Conservation (phyloP, 345 rosid species). For the Eucalyptus curtisii region DNA sequence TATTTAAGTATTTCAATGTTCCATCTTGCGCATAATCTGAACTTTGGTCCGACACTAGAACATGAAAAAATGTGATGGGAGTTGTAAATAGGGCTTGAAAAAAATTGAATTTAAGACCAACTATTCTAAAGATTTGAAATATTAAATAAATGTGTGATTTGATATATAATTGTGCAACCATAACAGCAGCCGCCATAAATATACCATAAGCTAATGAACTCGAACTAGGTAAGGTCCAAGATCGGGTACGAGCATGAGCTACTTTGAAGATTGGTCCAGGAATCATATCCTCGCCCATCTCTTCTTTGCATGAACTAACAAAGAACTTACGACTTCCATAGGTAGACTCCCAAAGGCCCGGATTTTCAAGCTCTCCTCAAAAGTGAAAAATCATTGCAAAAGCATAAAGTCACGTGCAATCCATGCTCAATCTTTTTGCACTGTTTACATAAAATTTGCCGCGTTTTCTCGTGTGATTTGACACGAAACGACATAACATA, state of each 20-base stretch:
- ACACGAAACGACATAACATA: accelerated
- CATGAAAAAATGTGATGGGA: not conserved
- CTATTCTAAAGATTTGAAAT: no score
- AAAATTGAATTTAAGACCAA: no score
- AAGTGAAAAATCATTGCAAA: not conserved
- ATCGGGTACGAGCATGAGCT: not conserved
- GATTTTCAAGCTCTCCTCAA: not conserved
- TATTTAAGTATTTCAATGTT: no score
- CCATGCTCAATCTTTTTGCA: not conserved
- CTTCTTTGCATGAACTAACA: not conserved
- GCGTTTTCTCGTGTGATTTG: accelerated
- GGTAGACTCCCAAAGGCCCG: not conserved
- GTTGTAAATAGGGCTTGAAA: no score
- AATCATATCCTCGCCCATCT: not conserved
- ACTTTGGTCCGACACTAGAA: no score
- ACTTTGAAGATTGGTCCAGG: not conserved
- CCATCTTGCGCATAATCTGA: no score
- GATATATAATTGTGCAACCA: not conserved
- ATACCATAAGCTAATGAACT: not conserved
- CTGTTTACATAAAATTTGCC: accelerated
- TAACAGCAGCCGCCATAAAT: accelerated
- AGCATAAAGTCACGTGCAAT: not conserved
- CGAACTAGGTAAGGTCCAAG: not conserved
- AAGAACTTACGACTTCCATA: not conserved
- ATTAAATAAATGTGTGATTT: not conserved